Evolutionary conservation across 345 rosid genomes (phyloP), one percentile per base, ranked within the genome.

Genomic region (Camelina laxa): DNA sequence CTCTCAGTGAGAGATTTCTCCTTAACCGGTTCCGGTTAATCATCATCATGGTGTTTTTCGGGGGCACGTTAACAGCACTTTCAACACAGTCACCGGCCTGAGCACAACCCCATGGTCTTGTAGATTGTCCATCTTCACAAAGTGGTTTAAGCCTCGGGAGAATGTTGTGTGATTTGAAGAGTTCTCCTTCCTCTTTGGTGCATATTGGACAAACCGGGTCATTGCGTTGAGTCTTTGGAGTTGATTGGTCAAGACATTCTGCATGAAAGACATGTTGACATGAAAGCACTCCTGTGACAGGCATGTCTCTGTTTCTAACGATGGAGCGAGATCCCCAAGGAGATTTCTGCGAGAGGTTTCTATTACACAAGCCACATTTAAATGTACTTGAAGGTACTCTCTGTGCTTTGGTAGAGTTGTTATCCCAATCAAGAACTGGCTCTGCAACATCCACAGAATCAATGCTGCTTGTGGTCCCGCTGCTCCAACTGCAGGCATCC

Each of bases 241-340:
- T 89, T 77, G 88, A 68, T 62, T 91, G 92, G 67, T 93, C 98
- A 83, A 93, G 84, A 81, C 98, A 93, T 64, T 93, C 98, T 1
- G 91, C 98, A 60, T 93, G 98, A 74, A 88, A 93, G 53, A 91
- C 96, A 3, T 93, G 98, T 55, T 92, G 80, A 76, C 98, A 93
- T 14, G 91, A 81, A 51, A 93, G 84, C 20, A 93, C 87, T 54
- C 97, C 98, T 42, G 94, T 86, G 63, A 75, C 82, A 0, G 97
- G 97, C 96, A 93, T 89, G 80, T 91, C 97, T 20, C 85, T 69
- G 58, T 90, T 85, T 76, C 92, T 82, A 70, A 93, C 45, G 33
- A 93, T 85, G 41, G 96, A 86, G 66, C 87, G 77, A 10, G 91
- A 85, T 50, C 97, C 84, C 98, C 98, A 93, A 9, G 96, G 96